Conservation (phyloP, 75 land plant species). For the Isoetes taiwanensis region DNA sequence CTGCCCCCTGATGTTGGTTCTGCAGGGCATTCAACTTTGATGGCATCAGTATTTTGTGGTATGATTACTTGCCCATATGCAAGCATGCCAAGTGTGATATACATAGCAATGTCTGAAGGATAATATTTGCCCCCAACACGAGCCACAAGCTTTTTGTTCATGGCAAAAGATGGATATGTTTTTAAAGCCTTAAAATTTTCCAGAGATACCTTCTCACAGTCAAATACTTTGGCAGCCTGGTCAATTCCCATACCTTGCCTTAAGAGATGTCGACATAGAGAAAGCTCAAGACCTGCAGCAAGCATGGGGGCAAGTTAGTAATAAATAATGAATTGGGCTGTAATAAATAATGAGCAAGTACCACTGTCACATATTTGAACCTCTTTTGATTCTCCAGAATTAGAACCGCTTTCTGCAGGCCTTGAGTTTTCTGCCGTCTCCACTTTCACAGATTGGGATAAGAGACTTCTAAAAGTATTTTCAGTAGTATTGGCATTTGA, state of each 20-base stretch:
- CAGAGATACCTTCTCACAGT: conserved; percentile 29
- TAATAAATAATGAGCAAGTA: too few species aligned
- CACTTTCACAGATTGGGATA: too few species aligned
- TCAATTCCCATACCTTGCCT: conserved; percentile 46
- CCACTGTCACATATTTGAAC: too few species aligned
- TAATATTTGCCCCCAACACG: conserved; percentile 37
- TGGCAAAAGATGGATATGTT: conserved; percentile 23
- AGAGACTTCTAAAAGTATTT: too few species aligned
- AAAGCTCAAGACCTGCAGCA: conserved; percentile 47
- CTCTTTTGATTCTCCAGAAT: too few species aligned
- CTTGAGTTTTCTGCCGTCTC: too few species aligned
- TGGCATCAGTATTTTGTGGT: conserved; percentile 27
- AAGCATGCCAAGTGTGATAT: conserved; percentile 40
- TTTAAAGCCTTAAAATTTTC: conserved; percentile 33
- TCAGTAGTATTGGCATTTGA: too few species aligned
- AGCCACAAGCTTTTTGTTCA: conserved; percentile 46
- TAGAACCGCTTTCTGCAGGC: too few species aligned
- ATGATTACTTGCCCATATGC: conserved; percentile 30
- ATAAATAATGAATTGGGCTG: too few species aligned
- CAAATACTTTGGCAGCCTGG: conserved; percentile 50
- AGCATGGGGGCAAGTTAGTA: too few species aligned
- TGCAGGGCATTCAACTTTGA: conserved; percentile 33
- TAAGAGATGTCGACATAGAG: conserved; percentile 45
- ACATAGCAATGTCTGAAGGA: conserved; percentile 44
- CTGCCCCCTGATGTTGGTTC: conserved; percentile 26